phyloP scores from a whole-genome alignment of 1,139 yeast species.

The Protomyces inouyei region DNA sequence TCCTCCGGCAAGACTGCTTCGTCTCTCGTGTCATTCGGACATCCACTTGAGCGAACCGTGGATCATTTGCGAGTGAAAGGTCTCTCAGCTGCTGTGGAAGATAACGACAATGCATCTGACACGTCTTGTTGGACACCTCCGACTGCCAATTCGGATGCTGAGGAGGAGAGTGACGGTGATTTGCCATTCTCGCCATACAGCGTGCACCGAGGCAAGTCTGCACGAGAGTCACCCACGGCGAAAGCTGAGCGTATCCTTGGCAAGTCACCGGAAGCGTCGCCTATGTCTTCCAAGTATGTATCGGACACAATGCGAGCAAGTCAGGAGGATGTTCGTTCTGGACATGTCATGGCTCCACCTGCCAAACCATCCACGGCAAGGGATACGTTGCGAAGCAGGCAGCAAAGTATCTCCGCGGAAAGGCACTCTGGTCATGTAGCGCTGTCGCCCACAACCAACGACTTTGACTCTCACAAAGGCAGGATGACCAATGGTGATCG shows the following conservation, averaged over 20 bases:
- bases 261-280: neutral
- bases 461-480: neutral
- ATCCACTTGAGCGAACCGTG: neutral
- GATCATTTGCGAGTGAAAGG: neutral
- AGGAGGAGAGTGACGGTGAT: neutral
- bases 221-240: slow-evolving; percentile 6
- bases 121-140: neutral
- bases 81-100: neutral
- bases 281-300: slow-evolving; percentile 1
- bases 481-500: neutral
- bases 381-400: slow-evolving; percentile 10
- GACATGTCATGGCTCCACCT: slow-evolving; percentile 22
- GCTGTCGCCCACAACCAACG: neutral
- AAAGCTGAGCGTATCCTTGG: slow-evolving; percentile 21
- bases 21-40: no score
- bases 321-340: neutral
- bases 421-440: neutral
- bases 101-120: neutral
- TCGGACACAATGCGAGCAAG: slow-evolving; percentile 11
- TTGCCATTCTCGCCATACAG: neutral
- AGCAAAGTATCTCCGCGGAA: neutral
- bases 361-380: slow-evolving; percentile 32
- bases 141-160: neutral
- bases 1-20: neutral
- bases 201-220: neutral